Evolutionary conservation across 2,329 filamentous ascomycete genomes (phyloP), one percentile per base, ranked within the genome.

Genomic region (Fusarium sp.): DNA sequence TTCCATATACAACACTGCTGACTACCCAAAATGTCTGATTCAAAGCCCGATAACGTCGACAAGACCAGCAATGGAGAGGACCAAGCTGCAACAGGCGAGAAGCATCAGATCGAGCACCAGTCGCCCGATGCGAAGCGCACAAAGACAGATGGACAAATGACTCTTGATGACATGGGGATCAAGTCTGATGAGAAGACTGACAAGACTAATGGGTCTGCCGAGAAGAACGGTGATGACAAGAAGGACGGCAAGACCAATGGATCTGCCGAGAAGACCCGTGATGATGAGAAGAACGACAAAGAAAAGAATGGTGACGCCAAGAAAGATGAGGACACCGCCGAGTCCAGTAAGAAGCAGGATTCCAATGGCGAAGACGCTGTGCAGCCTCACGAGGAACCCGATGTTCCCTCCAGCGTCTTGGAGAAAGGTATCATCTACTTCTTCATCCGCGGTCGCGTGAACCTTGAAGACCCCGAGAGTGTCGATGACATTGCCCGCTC

Each of bases 381-480:
- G 1, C 45, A 70, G 15, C 67, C 67, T 19, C 56, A 57, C 4
- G 32, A 70, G 47, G 78, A 77, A 25, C 49, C 59, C 6, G 48
- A 73, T 17, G 71, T 82, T 2, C 80, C 83, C 1, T 82, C 85
- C 1, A 84, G 73, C 49, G 88, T 97, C 23, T 83, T 96, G 4
- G 94, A 97, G 75, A 97, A 96, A 74, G 94, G 94, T 5, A 86
- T 96, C 71, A 89, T 97, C 70, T 97, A 97, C 82, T 97, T 97
- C 84, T 96, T 97, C 82, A 90, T 91, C 73, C 90, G 94, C 19
- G 88, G 89, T 9, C 89, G 93, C 14, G 92, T 97, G 37, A 87
- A 88, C 50, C 84, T 92, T 25, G 87, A 93, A 6, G 84, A 92
- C 8, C 90, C 93, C 0, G 84, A 90, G 19, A 84, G 85, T 45